Conservation (phyloP, 345 rosid genomes). For the Salix caprea region DNA sequence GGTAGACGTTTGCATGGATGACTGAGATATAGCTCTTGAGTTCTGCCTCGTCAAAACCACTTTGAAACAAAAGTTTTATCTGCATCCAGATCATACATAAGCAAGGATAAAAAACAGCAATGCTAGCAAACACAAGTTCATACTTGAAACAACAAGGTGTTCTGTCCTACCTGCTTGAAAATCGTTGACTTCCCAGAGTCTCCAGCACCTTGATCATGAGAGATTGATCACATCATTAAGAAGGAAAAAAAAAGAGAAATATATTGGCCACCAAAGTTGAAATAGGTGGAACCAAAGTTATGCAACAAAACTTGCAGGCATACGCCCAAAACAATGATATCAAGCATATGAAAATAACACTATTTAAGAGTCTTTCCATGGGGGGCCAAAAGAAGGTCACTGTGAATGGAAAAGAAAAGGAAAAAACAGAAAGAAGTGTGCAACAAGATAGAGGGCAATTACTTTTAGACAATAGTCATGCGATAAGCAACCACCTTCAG, state of each 20-base stretch:
- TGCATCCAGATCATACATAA: conserved; percentile 26
- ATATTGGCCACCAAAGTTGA: background rate
- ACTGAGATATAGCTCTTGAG: conserved; percentile 83
- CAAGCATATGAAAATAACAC: background rate
- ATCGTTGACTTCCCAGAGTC: conserved; percentile 99
- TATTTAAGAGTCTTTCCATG: background rate
- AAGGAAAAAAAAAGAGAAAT: background rate
- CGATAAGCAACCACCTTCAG: background rate
- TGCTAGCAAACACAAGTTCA: background rate
- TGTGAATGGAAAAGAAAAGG: background rate
- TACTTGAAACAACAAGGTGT: background rate
- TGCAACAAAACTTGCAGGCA: background rate
- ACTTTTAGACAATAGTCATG: background rate
- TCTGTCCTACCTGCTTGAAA: conserved; percentile 80
- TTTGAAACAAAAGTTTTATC: conserved; percentile 97
- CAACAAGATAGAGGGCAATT: background rate
- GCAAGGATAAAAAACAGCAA: conserved; percentile 2
- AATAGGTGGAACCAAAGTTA: background rate
- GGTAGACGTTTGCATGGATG: conserved; percentile 95
- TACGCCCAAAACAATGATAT: background rate
- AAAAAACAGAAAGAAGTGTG: background rate
- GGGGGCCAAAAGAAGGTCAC: background rate
- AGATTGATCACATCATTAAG: conserved; percentile 3
- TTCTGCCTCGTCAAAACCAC: conserved; percentile 89
- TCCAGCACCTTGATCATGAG: conserved; percentile 70